Percentiles rank a stretch among this genome's conserved stretches.
phyloP scores from a whole-genome alignment of 306 rosid species.

The Prinsepia uniflora region DNA sequence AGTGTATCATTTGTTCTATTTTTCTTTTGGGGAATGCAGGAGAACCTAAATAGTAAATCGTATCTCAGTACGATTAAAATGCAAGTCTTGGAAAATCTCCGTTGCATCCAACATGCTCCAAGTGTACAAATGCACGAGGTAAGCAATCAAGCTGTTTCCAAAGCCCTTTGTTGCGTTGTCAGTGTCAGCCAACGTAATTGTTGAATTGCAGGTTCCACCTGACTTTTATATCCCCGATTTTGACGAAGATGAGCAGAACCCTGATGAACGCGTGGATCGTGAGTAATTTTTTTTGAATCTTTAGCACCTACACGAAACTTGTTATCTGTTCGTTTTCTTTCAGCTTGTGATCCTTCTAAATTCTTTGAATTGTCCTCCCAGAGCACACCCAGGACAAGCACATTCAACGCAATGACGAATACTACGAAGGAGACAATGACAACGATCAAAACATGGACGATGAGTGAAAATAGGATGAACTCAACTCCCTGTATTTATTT shows the following conservation, averaged over 20 bases:
- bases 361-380: constrained; percentile 27
- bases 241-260: constrained; percentile 89
- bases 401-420: constrained; percentile 87
- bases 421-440: constrained; percentile 88
- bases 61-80: constrained; percentile 82
- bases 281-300: constrained; percentile 29
- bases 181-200: background rate
- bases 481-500: constrained; percentile 1
- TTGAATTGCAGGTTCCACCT: constrained; percentile 76
- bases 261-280: constrained; percentile 94
- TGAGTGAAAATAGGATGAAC: constrained; percentile 26
- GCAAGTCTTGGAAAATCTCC: constrained; percentile 93
- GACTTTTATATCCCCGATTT: constrained; percentile 91
- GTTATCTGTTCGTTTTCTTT: background rate
- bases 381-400: constrained; percentile 92
- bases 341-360: background rate
- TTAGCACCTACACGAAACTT: background rate
- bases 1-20: background rate
- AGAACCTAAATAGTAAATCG: constrained; percentile 86
- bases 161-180: background rate
- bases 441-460: constrained; percentile 79
- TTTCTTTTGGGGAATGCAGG: constrained; percentile 49
- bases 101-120: constrained; percentile 90
- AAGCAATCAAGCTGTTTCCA: constrained; percentile 12
- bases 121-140: constrained; percentile 99